Conservation (phyloP, 1,284 basidiomycete genomes). For the Papiliotrema flavescens region DNA sequence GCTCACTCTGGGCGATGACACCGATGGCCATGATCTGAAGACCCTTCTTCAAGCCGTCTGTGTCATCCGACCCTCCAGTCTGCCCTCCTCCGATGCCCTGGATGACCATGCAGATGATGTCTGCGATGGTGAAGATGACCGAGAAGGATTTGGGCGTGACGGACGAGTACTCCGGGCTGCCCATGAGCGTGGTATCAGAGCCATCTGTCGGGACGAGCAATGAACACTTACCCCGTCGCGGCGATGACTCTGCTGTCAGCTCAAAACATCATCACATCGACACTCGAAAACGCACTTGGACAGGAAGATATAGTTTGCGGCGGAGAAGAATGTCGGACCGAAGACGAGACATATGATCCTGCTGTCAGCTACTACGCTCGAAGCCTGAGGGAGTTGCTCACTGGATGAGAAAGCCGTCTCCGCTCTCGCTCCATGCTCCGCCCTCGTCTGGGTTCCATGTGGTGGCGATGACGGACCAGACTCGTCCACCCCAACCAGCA, state of each 20-base stretch:
- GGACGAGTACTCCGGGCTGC: constrained; percentile 15
- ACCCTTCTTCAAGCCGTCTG: constrained; percentile 23
- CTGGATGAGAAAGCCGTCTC: constrained; percentile 15
- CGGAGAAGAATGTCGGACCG: constrained; percentile 36
- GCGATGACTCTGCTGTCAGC: too few relatives aligned
- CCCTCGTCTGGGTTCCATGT: constrained; percentile 19
- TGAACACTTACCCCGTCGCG: too few relatives aligned
- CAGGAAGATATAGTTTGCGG: constrained; percentile 37
- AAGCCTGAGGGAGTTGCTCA: too few relatives aligned
- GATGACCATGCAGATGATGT: constrained; percentile 39
- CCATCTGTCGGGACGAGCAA: not conserved
- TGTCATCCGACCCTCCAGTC: constrained; percentile 21
- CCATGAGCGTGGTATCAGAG: not conserved
- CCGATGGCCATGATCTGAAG: constrained; percentile 38
- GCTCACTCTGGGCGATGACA: constrained; percentile 24
- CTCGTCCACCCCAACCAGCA: constrained; percentile 18
- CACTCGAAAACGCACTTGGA: constrained; percentile 18
- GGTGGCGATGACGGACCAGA: constrained; percentile 10
- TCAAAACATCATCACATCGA: not conserved
- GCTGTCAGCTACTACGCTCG: constrained; percentile 14
- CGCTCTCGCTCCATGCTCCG: constrained; percentile 10
- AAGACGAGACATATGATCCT: constrained; percentile 32
- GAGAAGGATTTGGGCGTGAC: constrained; percentile 31
- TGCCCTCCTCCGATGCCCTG: constrained; percentile 44
- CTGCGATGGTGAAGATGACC: constrained; percentile 34